phyloP scores from a whole-genome alignment of 352 stramenopile species.

The Pythium oligandrum region DNA sequence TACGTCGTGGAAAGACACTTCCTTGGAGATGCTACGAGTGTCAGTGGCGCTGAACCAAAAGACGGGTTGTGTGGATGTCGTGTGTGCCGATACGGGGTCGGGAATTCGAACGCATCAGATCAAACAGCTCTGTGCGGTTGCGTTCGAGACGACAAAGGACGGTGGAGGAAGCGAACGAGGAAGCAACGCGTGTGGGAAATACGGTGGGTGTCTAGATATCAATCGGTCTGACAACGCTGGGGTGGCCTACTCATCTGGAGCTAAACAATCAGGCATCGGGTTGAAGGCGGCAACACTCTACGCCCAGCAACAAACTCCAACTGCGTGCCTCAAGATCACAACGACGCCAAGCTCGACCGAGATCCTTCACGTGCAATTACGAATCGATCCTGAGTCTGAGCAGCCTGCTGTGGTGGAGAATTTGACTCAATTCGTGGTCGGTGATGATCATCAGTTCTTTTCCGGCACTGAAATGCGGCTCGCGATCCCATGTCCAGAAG shows the following conservation, averaged over 20 bases:
- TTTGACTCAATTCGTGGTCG: constrained; percentile 49
- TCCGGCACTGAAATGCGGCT: constrained; percentile 79
- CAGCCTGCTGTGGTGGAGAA: constrained; percentile 57
- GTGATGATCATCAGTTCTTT: constrained; percentile 59
- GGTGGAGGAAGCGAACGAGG: not conserved
- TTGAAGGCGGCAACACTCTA: constrained; percentile 76
- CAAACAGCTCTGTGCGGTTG: constrained; percentile 53
- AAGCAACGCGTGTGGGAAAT: constrained; percentile 45
- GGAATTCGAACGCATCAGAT: constrained; percentile 66
- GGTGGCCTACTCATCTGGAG: too few species aligned
- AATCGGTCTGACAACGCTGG: too few species aligned
- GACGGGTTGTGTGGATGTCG: constrained; percentile 41
- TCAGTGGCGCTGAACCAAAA: constrained; percentile 23
- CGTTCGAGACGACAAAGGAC: constrained; percentile 67
- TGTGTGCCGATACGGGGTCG: constrained; percentile 73
- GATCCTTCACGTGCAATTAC: constrained; percentile 63
- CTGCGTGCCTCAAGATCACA: constrained; percentile 47
- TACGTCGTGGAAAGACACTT: constrained; percentile 19
- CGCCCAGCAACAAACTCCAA: constrained; percentile 42
- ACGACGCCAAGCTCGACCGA: constrained; percentile 56
- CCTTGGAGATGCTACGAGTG: constrained; percentile 44
- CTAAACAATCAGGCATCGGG: constrained; percentile 37
- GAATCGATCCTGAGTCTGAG: constrained; percentile 58
- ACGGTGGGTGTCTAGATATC: constrained; percentile 41
- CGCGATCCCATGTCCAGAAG: constrained; percentile 39